Evolutionary conservation across 2,329 filamentous ascomycete species (phyloP).

Genomic region (Fusarium secorum): DNA sequence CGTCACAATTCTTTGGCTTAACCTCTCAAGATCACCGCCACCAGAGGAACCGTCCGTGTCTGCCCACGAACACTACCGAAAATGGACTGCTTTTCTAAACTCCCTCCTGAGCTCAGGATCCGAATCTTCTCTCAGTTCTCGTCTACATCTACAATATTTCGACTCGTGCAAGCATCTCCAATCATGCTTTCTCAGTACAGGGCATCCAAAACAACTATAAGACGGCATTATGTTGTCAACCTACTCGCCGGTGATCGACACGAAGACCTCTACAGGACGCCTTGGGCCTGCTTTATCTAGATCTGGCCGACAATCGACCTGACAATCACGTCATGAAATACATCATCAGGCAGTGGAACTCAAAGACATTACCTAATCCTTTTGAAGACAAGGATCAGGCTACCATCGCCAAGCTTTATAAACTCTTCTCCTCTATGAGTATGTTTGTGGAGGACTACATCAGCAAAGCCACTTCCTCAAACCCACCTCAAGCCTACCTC

Average conservation of each 20-base stretch:
- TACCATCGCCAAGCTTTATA: neutral
- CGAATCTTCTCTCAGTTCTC: neutral
- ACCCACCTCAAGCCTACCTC: conserved; percentile 3
- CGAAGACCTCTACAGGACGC: neutral
- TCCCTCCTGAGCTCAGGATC: neutral
- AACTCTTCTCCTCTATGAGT: neutral
- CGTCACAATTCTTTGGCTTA: neutral
- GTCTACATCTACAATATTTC: neutral
- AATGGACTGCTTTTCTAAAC: neutral
- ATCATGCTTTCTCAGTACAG: neutral
- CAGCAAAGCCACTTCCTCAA: conserved; percentile 11
- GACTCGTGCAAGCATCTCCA: neutral
- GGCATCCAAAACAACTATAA: neutral
- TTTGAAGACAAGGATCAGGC: neutral
- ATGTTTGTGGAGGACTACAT: conserved; percentile 28
- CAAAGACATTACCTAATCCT: neutral
- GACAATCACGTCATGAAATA: neutral
- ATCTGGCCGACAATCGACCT: neutral
- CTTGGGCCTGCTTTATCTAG: neutral
- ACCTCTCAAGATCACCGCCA: neutral
- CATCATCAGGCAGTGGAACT: neutral
- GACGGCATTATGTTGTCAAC: neutral
- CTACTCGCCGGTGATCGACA: neutral
- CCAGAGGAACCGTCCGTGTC: neutral
- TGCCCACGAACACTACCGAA: neutral